Evolutionary conservation across 2,329 filamentous ascomycete genomes (phyloP).

Genomic region (Penicillium aurantiogriseum): DNA sequence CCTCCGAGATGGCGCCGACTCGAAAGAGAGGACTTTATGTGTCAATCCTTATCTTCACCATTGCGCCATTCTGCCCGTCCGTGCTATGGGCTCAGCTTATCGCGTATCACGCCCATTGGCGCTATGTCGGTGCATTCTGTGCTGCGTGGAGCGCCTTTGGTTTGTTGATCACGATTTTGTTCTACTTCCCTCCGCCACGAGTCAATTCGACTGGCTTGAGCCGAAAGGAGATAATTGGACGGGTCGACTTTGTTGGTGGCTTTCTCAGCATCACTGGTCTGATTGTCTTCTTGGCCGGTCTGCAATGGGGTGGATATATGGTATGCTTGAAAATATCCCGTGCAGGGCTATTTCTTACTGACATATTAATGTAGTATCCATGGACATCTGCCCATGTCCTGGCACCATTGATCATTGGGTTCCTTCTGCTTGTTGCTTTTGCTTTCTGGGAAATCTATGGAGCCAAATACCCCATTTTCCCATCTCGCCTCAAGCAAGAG

Average conservation of each 20-base stretch:
- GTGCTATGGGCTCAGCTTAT: constrained; percentile 62
- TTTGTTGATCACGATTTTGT: constrained; percentile 42
- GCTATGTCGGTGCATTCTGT: constrained; percentile 45
- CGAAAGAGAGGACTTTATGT: constrained; percentile 64
- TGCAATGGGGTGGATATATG: constrained; percentile 54
- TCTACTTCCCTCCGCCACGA: constrained; percentile 49
- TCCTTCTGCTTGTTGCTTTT: constrained; percentile 45
- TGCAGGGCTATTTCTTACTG: constrained; percentile 1
- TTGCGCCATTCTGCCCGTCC: constrained; percentile 62
- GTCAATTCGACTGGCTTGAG: constrained; percentile 41
- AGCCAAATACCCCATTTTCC: constrained; percentile 49
- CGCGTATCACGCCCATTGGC: constrained; percentile 45
- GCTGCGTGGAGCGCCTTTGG: constrained; percentile 46
- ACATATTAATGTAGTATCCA: constrained; percentile 34
- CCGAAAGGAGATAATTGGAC: constrained; percentile 42
- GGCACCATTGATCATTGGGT: constrained; percentile 47
- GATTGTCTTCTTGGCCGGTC: constrained; percentile 49
- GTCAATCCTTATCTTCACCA: constrained; percentile 59
- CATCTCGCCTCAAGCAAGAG: constrained; percentile 46
- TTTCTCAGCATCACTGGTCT: constrained; percentile 50
- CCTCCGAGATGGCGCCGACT: constrained; percentile 66
- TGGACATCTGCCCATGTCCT: constrained; percentile 49
- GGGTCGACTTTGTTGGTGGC: constrained; percentile 53
- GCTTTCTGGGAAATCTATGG: constrained; percentile 49
- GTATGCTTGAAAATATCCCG: constrained; percentile 23